Conservation (phyloP, 345 rosid species). For the Populus deltoides region DNA sequence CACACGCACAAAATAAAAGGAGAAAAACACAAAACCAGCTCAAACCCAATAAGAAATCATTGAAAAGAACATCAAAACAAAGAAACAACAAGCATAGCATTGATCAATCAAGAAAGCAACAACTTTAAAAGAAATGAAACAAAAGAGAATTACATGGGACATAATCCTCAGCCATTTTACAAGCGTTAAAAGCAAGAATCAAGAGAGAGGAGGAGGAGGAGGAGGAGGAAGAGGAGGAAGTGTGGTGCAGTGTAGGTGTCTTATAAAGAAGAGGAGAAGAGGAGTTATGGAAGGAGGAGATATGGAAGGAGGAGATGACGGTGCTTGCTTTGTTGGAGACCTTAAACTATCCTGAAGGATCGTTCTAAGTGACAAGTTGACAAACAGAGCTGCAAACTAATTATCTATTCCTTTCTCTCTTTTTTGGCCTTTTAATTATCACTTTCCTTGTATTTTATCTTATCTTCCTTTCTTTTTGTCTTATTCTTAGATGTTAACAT, state of each 20-base stretch:
- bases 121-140: background rate
- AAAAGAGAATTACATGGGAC: conserved; percentile 33
- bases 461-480: background rate
- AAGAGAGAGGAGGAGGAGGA: conserved; percentile 8
- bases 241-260: background rate
- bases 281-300: conserved; percentile 1
- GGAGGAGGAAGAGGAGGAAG: conserved; percentile 4
- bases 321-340: conserved; percentile 14
- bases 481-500: too few relatives aligned
- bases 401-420: too few relatives aligned
- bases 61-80: background rate
- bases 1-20: background rate
- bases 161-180: conserved; percentile 42
- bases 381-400: background rate
- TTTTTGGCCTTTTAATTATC: background rate
- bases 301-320: conserved; percentile 3
- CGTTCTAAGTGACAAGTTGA: background rate
- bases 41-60: conserved; percentile 13
- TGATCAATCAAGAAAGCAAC: conserved; percentile 10
- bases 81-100: background rate
- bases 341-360: background rate
- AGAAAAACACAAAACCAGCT: conserved; percentile 6
- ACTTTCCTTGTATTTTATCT: background rate
- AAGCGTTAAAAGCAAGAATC: conserved; percentile 9
- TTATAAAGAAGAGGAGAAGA: conserved; percentile 13